A percentile compares a stretch with the other conserved stretches of the same genome.
phyloP scores from a whole-genome alignment of 108 stramenopile species.

The Fragilariopsis cylindrus region DNA sequence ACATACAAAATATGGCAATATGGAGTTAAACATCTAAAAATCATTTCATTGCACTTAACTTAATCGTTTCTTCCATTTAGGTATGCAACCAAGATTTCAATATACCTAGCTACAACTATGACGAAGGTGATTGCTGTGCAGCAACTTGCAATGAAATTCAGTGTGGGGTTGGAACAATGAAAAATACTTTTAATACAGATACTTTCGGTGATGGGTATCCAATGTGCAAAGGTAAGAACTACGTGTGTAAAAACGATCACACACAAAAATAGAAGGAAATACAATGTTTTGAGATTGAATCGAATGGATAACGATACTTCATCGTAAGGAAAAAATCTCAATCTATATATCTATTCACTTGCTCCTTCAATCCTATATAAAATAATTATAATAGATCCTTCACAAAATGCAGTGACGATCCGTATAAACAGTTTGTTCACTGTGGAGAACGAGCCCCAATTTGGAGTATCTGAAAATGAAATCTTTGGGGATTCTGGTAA shows the following conservation, averaged over 20 bases:
- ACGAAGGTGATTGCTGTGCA: constrained; percentile 14
- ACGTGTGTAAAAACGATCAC: neutral
- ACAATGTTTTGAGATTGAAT: neutral
- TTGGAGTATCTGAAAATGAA: no score
- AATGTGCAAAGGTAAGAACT: neutral
- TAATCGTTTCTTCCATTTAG: no score
- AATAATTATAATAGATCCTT: no score
- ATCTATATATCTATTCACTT: neutral
- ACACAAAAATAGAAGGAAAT: neutral
- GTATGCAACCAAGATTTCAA: neutral
- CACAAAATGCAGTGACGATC: no score
- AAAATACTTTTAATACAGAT: neutral
- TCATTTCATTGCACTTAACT: no score
- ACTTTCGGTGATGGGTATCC: neutral
- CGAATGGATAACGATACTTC: no score
- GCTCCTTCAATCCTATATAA: no score
- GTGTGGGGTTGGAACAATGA: constrained; percentile 1
- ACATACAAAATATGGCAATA: no score
- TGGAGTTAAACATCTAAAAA: no score
- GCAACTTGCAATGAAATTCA: constrained; percentile 1
- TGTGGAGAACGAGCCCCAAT: neutral
- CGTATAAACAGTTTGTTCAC: neutral
- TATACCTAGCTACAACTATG: neutral
- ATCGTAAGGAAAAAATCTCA: neutral
- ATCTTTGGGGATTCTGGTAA: no score